Conservation (phyloP, 2,329 filamentous ascomycete genomes). For the Tolypocladium paradoxum region DNA sequence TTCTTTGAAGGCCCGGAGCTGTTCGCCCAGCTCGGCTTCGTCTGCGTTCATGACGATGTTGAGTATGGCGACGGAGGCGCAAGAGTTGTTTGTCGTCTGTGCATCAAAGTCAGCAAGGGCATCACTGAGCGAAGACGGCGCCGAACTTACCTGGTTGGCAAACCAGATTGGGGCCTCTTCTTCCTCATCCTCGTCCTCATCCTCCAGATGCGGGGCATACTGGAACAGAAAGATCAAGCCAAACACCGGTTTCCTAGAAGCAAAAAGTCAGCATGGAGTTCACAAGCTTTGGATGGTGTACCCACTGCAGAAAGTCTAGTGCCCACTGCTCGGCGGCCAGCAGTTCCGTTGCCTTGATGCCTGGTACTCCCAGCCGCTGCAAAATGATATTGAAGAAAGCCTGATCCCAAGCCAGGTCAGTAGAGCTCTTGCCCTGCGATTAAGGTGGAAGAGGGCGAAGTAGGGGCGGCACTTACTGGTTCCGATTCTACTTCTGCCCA, state of each 20-base stretch:
- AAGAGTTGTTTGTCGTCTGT: slow-evolving; percentile 72
- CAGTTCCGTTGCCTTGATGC: slow-evolving; percentile 67
- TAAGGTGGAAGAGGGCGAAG: too few relatives aligned
- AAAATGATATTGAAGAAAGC: slow-evolving; percentile 81
- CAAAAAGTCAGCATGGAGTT: not conserved
- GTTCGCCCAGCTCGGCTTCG: slow-evolving; percentile 54
- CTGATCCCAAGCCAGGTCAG: slow-evolving; percentile 28
- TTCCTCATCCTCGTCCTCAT: slow-evolving; percentile 41
- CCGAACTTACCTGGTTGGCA: slow-evolving; percentile 63
- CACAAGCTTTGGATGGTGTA: not conserved
- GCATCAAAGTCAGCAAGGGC: slow-evolving; percentile 4
- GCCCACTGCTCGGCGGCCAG: slow-evolving; percentile 59
- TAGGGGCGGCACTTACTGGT: slow-evolving; percentile 46
- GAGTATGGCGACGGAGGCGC: slow-evolving; percentile 82
- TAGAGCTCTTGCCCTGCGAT: not conserved
- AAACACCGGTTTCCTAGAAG: slow-evolving; percentile 55
- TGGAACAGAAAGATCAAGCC: slow-evolving; percentile 86
- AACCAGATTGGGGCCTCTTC: slow-evolving; percentile 63
- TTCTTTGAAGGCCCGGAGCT: slow-evolving; percentile 61
- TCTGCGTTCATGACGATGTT: slow-evolving; percentile 87
- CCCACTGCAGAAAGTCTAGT: slow-evolving; percentile 51
- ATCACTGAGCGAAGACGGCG: not conserved
- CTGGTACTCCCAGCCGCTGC: slow-evolving; percentile 62
- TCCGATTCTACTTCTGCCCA: slow-evolving; percentile 87
- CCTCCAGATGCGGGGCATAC: slow-evolving; percentile 36